Conservation (phyloP, 768 basidiomycete species). For the Russula virescens region DNA sequence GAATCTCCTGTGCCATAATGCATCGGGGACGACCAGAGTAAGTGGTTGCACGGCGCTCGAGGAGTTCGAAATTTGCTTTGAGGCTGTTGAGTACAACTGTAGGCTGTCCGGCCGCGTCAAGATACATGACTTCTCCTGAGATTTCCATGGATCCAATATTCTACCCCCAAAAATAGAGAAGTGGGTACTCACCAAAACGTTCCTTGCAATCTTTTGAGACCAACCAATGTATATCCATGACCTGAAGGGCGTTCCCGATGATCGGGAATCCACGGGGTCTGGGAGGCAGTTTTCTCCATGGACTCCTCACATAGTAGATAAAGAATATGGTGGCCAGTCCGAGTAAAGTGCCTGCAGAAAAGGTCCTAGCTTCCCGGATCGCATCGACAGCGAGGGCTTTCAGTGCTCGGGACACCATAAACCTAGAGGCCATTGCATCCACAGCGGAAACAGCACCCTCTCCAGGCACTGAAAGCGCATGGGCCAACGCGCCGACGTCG, state of each 20-base stretch:
- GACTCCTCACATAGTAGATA: conserved; percentile 2
- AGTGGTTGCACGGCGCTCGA: conserved; percentile 28
- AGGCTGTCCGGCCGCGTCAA: conserved; percentile 21
- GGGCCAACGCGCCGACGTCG: no score
- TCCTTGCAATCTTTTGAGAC: conserved; percentile 6
- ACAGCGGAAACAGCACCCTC: background rate
- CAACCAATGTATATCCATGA: conserved; percentile 2
- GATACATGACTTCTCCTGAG: conserved; percentile 24
- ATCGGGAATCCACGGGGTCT: conserved; percentile 5
- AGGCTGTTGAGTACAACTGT: conserved; percentile 18
- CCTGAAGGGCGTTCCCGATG: conserved; percentile 7
- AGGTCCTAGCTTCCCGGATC: background rate
- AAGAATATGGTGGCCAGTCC: background rate
- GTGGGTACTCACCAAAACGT: background rate
- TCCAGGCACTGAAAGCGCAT: background rate
- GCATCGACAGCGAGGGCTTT: background rate
- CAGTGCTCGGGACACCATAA: no score
- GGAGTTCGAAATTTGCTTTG: conserved; percentile 13
- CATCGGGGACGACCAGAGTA: conserved; percentile 29
- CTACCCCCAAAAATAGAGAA: background rate
- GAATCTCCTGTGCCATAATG: conserved; percentile 14
- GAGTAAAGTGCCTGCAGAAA: background rate
- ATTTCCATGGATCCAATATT: background rate
- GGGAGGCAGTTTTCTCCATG: conserved; percentile 9
- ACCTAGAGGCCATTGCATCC: no score